phyloP scores from a whole-genome alignment of 768 basidiomycete species.

The Boletus tomentosulus region DNA sequence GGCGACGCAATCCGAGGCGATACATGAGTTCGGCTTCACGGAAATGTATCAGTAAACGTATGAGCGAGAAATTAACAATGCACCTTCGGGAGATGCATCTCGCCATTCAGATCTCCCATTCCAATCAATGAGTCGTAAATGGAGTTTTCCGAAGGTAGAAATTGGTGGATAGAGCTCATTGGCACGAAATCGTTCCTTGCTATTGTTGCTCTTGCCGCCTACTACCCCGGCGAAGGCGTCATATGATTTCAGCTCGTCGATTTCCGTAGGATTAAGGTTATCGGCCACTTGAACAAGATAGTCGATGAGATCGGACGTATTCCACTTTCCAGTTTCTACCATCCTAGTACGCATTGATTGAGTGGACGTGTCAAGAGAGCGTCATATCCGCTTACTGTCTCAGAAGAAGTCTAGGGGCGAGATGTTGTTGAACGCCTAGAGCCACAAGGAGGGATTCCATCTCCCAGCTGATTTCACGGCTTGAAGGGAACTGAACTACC shows the following conservation, averaged over 20 bases:
- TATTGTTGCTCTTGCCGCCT: neutral
- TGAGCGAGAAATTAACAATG: slow-evolving; percentile 2
- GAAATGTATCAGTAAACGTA: neutral
- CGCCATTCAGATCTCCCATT: slow-evolving; percentile 60
- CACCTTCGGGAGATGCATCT: slow-evolving; percentile 76
- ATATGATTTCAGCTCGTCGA: neutral
- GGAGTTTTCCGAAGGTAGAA: slow-evolving; percentile 59
- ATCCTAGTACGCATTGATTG: neutral
- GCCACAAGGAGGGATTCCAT: neutral
- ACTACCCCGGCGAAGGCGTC: neutral
- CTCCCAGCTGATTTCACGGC: neutral
- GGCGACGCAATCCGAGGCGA: slow-evolving; percentile 56
- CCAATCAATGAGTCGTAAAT: slow-evolving; percentile 83
- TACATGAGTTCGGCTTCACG: slow-evolving; percentile 74
- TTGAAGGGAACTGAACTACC: neutral
- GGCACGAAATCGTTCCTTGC: slow-evolving; percentile 36
- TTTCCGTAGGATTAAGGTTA: neutral
- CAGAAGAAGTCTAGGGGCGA: neutral
- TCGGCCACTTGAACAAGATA: neutral
- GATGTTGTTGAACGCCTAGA: neutral
- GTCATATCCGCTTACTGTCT: neutral
- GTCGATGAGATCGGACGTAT: neutral
- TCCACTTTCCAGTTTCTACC: neutral
- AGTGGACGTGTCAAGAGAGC: neutral
- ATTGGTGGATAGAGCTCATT: slow-evolving; percentile 80